These are phyloP conservation scores for Aspergillus pseudotamarii DNA, from an alignment of 2,329 filamentous ascomycete species.

Conservation along the genomic window DNA sequence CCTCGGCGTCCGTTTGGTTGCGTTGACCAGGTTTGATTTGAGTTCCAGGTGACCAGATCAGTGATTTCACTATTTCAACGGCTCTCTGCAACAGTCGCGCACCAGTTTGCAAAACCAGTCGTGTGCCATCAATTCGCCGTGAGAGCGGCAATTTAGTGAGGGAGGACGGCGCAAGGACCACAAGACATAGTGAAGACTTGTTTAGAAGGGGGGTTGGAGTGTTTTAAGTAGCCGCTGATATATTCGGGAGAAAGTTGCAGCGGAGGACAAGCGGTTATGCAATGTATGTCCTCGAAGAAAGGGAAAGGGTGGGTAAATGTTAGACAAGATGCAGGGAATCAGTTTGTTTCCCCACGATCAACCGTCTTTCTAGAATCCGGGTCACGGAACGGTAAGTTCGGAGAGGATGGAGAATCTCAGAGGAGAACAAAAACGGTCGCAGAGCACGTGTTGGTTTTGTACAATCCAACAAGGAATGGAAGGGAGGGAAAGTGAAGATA, in stretches of 20 bases:
- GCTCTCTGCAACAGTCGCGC: slow-evolving; percentile 17
- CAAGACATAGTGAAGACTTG: slow-evolving; percentile 21
- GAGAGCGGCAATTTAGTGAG: slow-evolving; percentile 25
- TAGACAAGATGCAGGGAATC: slow-evolving; percentile 10
- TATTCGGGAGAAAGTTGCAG: slow-evolving; percentile 13
- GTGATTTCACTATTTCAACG: slow-evolving; percentile 15
- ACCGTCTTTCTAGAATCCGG: slow-evolving; percentile 1
- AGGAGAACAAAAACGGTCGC: slow-evolving; percentile 19
- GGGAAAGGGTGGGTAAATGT: slow-evolving; percentile 1
- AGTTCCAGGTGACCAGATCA: slow-evolving; percentile 6
- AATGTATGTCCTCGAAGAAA: slow-evolving; percentile 16
- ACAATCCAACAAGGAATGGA: neutral
- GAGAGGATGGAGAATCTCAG: slow-evolving; percentile 13
- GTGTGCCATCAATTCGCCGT: slow-evolving; percentile 27
- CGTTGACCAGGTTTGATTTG: neutral
- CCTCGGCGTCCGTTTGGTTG: neutral
- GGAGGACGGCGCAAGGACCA: slow-evolving; percentile 20
- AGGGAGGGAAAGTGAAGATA: slow-evolving; percentile 5
- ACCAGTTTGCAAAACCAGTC: slow-evolving; percentile 20
- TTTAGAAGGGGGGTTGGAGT: slow-evolving; percentile 3
- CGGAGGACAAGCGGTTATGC: slow-evolving; percentile 18
- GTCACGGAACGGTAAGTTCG: slow-evolving; percentile 5
- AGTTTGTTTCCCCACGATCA: slow-evolving; percentile 5
- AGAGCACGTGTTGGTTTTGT: slow-evolving; percentile 22
- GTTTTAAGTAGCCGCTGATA: slow-evolving; percentile 9